These are phyloP conservation scores for Stemphylium beticola DNA, from an alignment of 2,329 filamentous ascomycete genomes.

Conservation along the genomic window DNA sequence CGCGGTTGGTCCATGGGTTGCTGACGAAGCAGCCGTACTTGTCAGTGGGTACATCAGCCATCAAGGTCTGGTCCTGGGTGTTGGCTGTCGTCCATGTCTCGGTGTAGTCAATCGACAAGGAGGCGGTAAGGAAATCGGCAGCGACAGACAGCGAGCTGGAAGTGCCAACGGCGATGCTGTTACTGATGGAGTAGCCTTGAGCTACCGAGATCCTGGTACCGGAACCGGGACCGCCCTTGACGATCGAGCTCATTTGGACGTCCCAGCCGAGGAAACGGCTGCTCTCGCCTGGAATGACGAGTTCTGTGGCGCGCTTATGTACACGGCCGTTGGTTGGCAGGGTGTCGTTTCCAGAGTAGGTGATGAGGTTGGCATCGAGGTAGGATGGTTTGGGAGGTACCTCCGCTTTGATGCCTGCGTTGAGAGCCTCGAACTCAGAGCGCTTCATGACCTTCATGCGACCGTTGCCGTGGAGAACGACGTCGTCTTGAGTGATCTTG, in stretches of 20 bases:
- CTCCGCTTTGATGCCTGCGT: conserved; percentile 20
- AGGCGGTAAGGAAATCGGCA: conserved; percentile 33
- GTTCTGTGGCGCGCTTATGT: conserved; percentile 24
- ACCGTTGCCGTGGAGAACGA: conserved; percentile 34
- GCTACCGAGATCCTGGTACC: conserved; percentile 36
- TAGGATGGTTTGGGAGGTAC: conserved; percentile 23
- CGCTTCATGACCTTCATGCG: conserved; percentile 34
- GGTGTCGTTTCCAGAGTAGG: conserved; percentile 15
- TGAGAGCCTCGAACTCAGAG: conserved; percentile 25
- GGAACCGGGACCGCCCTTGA: conserved; percentile 33
- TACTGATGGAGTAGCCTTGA: conserved; percentile 46
- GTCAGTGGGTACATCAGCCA: conserved; percentile 43
- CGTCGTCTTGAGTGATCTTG: conserved; percentile 27
- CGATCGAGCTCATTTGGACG: conserved; percentile 46
- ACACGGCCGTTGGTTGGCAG: not conserved
- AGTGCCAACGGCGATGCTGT: conserved; percentile 37
- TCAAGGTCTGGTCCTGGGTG: conserved; percentile 38
- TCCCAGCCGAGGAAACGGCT: conserved; percentile 51
- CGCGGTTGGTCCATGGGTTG: conserved; percentile 46
- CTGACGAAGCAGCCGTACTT: conserved; percentile 51
- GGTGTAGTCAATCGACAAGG: conserved; percentile 35
- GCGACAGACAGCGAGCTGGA: conserved; percentile 24
- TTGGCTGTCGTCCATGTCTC: conserved; percentile 41
- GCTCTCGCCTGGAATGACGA: conserved; percentile 29
- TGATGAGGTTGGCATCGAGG: conserved; percentile 19